Evolutionary conservation across 208 protist genomes (phyloP).

Genomic region (Wallacemonas sp.): DNA sequence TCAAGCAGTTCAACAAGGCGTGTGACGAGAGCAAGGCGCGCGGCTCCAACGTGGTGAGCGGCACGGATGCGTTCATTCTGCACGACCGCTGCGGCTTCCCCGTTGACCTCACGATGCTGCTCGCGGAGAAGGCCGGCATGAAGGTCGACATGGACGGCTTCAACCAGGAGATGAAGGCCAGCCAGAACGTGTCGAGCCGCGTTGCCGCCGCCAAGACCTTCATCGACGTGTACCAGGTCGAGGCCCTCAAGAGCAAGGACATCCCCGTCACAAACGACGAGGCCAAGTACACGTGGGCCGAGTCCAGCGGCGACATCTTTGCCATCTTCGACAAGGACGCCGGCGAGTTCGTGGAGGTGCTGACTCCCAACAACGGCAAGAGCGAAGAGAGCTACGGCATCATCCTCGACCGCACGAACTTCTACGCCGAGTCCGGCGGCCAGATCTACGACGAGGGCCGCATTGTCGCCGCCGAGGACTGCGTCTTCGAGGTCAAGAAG

Average conservation of each 20-base stretch:
- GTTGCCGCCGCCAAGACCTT: conserved; percentile 83
- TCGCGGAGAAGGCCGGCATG: conserved; percentile 95
- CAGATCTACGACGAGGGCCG: conserved; percentile 96
- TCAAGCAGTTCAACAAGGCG: conserved; percentile 92
- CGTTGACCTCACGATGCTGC: conserved; percentile 97
- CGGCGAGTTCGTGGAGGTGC: conserved; percentile 63
- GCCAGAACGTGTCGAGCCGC: conserved; percentile 60
- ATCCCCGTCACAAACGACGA: conserved; percentile 93
- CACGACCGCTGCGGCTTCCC: conserved; percentile 98
- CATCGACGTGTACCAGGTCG: conserved; percentile 82
- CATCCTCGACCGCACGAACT: conserved; percentile 95
- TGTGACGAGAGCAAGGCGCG: conserved; percentile 64
- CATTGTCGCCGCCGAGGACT: conserved; percentile 72
- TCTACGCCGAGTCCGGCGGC: conserved; percentile 98
- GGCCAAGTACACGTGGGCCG: conserved; percentile 94
- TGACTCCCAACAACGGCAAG: conserved; percentile 42
- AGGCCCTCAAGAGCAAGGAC: conserved; percentile 72
- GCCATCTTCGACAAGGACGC: conserved; percentile 89
- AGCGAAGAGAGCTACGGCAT: conserved; percentile 84
- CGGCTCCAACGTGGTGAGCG: conserved; percentile 76
- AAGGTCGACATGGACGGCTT: conserved; percentile 87
- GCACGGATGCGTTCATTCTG: conserved; percentile 91
- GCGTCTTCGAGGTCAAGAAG: conserved; percentile 90
- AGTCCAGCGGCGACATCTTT: conserved; percentile 67
- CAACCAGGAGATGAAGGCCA: conserved; percentile 84